phyloP scores from a whole-genome alignment of 1,139 yeast species.

The Kodamaea suecica region DNA sequence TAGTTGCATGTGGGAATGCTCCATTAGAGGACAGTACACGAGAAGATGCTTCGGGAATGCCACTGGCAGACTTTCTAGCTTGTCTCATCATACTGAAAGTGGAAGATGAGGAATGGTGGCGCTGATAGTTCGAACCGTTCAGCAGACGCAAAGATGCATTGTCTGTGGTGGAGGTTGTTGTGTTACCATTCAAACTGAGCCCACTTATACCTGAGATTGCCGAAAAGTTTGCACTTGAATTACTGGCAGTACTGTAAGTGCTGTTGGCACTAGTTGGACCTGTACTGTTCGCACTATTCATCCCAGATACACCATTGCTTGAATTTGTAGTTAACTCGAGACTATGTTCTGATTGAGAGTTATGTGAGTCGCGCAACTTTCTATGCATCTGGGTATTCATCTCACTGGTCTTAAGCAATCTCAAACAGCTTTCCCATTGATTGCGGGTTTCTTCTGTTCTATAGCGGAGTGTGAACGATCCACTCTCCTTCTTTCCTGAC shows the following conservation, averaged over 20 bases:
- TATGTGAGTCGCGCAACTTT: constrained; percentile 39
- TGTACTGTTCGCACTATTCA: too few relatives aligned
- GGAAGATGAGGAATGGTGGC: constrained; percentile 46
- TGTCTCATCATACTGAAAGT: constrained; percentile 47
- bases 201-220: neutral
- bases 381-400: constrained; percentile 41
- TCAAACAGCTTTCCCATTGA: constrained; percentile 67
- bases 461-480: constrained; percentile 67
- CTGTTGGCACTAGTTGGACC: constrained; percentile 9
- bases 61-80: constrained; percentile 21
- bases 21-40: constrained; percentile 12
- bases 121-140: constrained; percentile 18
- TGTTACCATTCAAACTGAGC: neutral
- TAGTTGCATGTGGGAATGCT: neutral
- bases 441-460: constrained; percentile 66
- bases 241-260: neutral
- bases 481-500: constrained; percentile 76
- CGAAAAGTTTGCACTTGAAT: neutral
- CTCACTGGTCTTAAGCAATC: constrained; percentile 40
- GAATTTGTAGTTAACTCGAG: neutral
- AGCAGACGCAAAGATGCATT: constrained; percentile 5
- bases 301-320: too few relatives aligned
- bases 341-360: constrained; percentile 1
- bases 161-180: neutral
- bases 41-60: constrained; percentile 13